Percentiles rank a stretch among this genome's conserved stretches.
These are phyloP conservation scores for Epithele typhae DNA, from an alignment of 768 basidiomycete species.

Conservation along the genomic window DNA sequence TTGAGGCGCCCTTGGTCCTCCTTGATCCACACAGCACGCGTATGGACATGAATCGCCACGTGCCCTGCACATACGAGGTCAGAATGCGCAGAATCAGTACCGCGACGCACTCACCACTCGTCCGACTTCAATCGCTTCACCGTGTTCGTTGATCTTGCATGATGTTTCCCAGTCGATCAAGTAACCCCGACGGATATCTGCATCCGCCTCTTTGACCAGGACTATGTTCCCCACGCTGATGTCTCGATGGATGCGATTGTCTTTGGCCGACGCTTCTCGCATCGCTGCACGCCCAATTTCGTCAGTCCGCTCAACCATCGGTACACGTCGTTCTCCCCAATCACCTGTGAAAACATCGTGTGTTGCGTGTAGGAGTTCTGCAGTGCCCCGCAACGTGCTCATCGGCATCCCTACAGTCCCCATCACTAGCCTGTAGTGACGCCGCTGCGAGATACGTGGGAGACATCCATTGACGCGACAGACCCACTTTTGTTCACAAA, in stretches of 20 bases:
- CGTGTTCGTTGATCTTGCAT: background rate
- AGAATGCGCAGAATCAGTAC: background rate
- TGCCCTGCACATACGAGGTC: slow-evolving; percentile 1
- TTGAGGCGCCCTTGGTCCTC: background rate
- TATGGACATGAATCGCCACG: slow-evolving; percentile 8
- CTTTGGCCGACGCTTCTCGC: slow-evolving; percentile 1
- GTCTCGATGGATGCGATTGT: slow-evolving; percentile 2
- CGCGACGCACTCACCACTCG: background rate
- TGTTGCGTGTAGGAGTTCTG: slow-evolving; percentile 3
- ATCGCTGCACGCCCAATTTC: too few species aligned
- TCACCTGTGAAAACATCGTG: slow-evolving; percentile 5
- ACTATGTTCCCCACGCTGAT: slow-evolving; percentile 6
- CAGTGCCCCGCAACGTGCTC: background rate
- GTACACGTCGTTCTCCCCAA: background rate
- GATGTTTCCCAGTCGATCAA: slow-evolving; percentile 11
- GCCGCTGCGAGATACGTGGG: background rate
- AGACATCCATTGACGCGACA: background rate
- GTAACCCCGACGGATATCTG: background rate
- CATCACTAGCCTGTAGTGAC: slow-evolving; percentile 4
- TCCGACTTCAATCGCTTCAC: background rate
- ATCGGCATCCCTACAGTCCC: slow-evolving; percentile 2
- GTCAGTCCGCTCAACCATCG: too few species aligned
- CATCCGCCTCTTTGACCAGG: background rate
- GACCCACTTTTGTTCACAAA: background rate
- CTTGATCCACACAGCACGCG: background rate